phyloP scores from a whole-genome alignment of 148 eudicot genomes.

The Drosera capensis region DNA sequence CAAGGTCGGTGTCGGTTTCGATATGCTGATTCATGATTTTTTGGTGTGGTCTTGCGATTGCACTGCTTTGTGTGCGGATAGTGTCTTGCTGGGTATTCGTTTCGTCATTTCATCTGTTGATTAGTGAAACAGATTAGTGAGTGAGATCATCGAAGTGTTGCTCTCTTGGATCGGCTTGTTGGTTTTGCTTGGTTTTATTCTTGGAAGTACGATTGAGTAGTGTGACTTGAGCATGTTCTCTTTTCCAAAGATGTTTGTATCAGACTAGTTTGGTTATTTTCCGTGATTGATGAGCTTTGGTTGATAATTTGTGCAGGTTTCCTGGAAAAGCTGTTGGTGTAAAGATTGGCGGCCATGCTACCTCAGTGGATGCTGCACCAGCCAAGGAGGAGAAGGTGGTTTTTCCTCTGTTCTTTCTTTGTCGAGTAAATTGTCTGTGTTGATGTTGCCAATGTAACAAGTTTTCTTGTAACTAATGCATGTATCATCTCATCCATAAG shows the following conservation, averaged over 20 bases:
- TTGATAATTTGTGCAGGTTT: no score
- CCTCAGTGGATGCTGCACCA: slow-evolving; percentile 35
- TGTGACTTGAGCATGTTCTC: no score
- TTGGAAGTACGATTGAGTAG: no score
- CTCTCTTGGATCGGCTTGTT: no score
- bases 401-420: slow-evolving; percentile 5
- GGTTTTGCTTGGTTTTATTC: no score
- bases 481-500: no score
- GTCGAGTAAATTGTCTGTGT: not conserved
- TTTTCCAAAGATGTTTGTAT: not conserved
- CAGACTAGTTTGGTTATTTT: not conserved
- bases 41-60: not conserved
- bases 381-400: slow-evolving; percentile 35
- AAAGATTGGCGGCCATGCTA: slow-evolving; percentile 23
- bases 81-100: not conserved
- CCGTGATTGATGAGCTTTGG: not conserved
- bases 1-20: slow-evolving; percentile 72
- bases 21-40: not conserved
- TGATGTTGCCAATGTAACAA: not conserved
- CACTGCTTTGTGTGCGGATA: not conserved
- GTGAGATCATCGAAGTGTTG: no score
- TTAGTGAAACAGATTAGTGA: no score
- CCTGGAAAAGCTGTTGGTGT: slow-evolving; percentile 89
- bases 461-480: not conserved
- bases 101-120: no score